Conservation (phyloP, 352 stramenopile genomes). For the Globisporangium abappressorium region DNA sequence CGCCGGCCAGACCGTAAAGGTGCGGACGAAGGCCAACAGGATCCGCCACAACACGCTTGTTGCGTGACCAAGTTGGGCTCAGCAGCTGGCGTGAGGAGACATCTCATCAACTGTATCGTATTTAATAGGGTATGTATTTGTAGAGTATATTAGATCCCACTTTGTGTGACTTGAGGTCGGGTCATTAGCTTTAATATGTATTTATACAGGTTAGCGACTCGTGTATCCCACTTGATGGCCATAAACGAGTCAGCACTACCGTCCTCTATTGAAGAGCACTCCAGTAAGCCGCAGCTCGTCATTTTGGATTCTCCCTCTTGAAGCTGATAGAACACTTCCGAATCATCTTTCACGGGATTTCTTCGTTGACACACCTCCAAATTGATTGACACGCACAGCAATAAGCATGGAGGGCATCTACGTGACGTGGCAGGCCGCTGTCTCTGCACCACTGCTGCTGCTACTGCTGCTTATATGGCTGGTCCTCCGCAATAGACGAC, state of each 20-base stretch:
- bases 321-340: neutral
- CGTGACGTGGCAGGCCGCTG: neutral
- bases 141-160: neutral
- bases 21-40: neutral
- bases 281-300: neutral
- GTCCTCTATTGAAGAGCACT: neutral
- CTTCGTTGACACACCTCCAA: neutral
- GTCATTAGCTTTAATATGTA: neutral
- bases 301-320: neutral
- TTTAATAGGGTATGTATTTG: neutral
- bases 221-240: neutral
- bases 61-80: neutral
- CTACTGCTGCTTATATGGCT: constrained; percentile 5
- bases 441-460: constrained; percentile 5
- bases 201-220: neutral
- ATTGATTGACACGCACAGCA: neutral
- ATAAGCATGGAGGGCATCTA: neutral
- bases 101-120: neutral
- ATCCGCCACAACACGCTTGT: neutral
- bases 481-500: neutral
- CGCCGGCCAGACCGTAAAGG: neutral
- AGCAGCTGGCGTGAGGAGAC: neutral
- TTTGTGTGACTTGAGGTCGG: neutral
- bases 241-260: neutral
- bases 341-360: neutral